A percentile compares a stretch with the other conserved stretches of the same genome.
Evolutionary conservation across 2,329 filamentous ascomycete species (phyloP).

Genomic region (Hypomyces rosellus): DNA sequence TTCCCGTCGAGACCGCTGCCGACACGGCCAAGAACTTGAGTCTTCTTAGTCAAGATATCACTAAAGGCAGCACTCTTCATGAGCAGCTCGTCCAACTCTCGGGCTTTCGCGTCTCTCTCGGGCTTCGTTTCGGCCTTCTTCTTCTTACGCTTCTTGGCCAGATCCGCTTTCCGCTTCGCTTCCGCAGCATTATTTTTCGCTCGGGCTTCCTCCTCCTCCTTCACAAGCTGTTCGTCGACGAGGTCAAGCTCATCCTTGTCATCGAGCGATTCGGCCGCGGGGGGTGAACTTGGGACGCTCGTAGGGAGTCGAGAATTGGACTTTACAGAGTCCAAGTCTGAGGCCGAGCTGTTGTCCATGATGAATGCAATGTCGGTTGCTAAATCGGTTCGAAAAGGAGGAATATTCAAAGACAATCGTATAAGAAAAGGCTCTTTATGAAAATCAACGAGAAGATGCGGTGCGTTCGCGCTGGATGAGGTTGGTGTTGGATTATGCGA

Average conservation of each 20-base stretch:
- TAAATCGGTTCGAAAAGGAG: no score
- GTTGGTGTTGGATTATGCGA: neutral
- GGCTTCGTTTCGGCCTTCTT: slow-evolving; percentile 46
- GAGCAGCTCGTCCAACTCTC: slow-evolving; percentile 53
- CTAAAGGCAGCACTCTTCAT: slow-evolving; percentile 55
- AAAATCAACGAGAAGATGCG: neutral
- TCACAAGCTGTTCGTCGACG: slow-evolving; percentile 24
- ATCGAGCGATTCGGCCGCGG: slow-evolving; percentile 17
- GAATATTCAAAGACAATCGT: neutral
- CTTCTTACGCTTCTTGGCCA: slow-evolving; percentile 34
- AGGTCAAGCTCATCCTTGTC: slow-evolving; percentile 15
- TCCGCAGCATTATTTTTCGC: slow-evolving; percentile 42
- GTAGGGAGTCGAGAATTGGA: slow-evolving; percentile 26
- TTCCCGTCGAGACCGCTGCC: slow-evolving; percentile 56
- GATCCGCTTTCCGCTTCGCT: slow-evolving; percentile 35
- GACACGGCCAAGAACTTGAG: slow-evolving; percentile 54
- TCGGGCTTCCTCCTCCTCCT: slow-evolving; percentile 31
- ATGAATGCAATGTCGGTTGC: neutral
- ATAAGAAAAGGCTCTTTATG: neutral
- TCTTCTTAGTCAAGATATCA: slow-evolving; percentile 58
- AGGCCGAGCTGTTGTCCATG: slow-evolving; percentile 27
- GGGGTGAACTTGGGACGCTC: slow-evolving; percentile 34
- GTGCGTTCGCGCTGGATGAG: no score
- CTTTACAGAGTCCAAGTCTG: slow-evolving; percentile 25
- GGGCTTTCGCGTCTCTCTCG: slow-evolving; percentile 52